Base-by-base conservation (phyloP, 2,329 filamentous ascomycete genomes). In the Alternaria sp. region DNA sequence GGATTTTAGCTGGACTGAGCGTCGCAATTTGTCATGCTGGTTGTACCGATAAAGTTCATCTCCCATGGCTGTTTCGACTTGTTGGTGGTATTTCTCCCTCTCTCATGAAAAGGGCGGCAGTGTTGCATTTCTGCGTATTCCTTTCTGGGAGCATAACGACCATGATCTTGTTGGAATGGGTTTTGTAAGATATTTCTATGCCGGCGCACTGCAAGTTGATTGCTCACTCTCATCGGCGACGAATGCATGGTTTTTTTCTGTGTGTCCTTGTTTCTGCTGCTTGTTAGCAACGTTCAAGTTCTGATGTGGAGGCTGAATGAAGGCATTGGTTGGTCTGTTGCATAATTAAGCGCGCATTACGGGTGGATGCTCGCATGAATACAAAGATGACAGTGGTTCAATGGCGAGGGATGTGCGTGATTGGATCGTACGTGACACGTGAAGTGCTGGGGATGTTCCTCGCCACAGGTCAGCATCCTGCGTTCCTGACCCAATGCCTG, bases 101-200 rank as follows among this genome's bases (percentile, higher is more conserved):
- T 55, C 51, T 49, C 21, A 36, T 50, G 71, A 73, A 73, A 67
- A 63, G 62, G 62, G 63, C 66, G 66, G 65, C 62, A 65, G 56
- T 71, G 71, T 70, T 68, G 70, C 71, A 73, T 74, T 70, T 70
- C 51, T 59, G 41, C 45, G 45, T 52, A 28, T 42, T 54, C 28
- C 54, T 36, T 45, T 45, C 11, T 29, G 57, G 24, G 33, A n/a
- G 26, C 45, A 53, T 36, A 36, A 52, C 54, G 23, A 49, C 37
- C 29, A 61, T 54, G 31, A 24, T 44, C 42, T 56, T 51, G 39
- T 37, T 61, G 41, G 48, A 60, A 50, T 51, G 51, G 60, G 51
- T 61, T 54, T 54, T 74, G 71, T 74, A 74, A 65, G 62, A 74
- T 74, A 74, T 57, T 51, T 58, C 67, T 65, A 57, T 60, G n/a